Conservation (phyloP, 1,284 basidiomycete species). For the Lentinula novae-zelandiae region DNA sequence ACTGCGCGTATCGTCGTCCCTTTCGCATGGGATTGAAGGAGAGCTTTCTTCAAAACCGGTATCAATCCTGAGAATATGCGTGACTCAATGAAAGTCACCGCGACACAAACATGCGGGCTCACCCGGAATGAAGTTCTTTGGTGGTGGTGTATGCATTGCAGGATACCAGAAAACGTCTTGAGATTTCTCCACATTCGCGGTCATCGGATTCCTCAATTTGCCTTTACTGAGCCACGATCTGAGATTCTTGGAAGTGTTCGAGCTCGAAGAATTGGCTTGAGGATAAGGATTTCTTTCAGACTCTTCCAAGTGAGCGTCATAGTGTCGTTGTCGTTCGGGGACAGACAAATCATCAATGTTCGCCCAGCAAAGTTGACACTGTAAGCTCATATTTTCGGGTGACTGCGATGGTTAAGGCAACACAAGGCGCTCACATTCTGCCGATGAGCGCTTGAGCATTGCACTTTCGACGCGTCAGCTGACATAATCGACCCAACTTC, state of each 20-base stretch:
- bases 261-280: background rate
- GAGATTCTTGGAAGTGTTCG: background rate
- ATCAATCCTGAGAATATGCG: slow-evolving; percentile 53
- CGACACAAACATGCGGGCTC: slow-evolving; percentile 12
- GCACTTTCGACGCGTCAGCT: slow-evolving; percentile 14
- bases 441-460: background rate
- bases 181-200: slow-evolving; percentile 21
- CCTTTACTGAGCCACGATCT: slow-evolving; percentile 11
- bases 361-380: slow-evolving; percentile 48
- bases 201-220: slow-evolving; percentile 15
- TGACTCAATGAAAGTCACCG: background rate
- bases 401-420: background rate
- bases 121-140: slow-evolving; percentile 73
- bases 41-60: slow-evolving; percentile 52
- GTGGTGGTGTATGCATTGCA: slow-evolving; percentile 43
- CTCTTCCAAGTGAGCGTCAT: slow-evolving; percentile 39
- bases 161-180: slow-evolving; percentile 67
- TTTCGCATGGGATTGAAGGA: slow-evolving; percentile 49
- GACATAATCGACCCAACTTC: slow-evolving; percentile 30
- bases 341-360: slow-evolving; percentile 35
- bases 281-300: background rate
- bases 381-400: background rate
- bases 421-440: too few species aligned
- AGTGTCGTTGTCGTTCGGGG: slow-evolving; percentile 42
- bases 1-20: slow-evolving; percentile 57